A percentile compares a stretch with the other conserved stretches of the same genome.
Evolutionary conservation across 2,329 filamentous ascomycete species (phyloP).

Genomic region (Trichoderma aggressivum): DNA sequence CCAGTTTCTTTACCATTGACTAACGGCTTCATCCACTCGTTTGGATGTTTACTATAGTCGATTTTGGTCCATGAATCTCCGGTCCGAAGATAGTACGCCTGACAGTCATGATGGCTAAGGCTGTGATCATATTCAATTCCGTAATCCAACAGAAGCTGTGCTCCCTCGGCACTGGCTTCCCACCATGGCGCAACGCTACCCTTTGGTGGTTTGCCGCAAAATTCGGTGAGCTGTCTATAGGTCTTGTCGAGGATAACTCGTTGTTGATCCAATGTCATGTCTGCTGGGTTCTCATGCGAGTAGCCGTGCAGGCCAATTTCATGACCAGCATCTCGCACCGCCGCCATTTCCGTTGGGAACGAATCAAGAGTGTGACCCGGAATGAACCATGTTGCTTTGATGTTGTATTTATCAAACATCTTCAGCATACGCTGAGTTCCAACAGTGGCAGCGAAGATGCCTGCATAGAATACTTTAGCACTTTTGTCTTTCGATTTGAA

Average conservation of each 20-base stretch:
- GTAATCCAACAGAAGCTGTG: background rate
- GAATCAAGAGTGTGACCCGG: background rate
- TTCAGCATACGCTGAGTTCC: background rate
- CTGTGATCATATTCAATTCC: conserved; percentile 1
- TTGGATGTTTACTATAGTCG: background rate
- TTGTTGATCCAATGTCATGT: background rate
- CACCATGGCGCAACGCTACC: background rate
- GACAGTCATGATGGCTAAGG: background rate
- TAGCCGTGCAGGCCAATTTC: conserved; percentile 2
- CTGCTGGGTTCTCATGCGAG: background rate
- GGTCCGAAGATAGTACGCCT: background rate
- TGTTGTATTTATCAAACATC: background rate
- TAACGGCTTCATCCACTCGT: background rate
- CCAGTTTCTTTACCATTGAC: background rate
- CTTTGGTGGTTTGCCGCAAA: background rate
- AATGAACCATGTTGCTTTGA: conserved; percentile 3
- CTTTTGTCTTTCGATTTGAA: background rate
- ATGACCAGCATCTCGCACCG: background rate
- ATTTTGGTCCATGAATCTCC: background rate
- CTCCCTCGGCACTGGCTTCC: background rate
- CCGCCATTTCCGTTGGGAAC: background rate
- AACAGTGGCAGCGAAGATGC: background rate
- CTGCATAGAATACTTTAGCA: background rate
- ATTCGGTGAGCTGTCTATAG: background rate
- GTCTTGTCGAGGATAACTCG: background rate